Percentiles rank a stretch among this genome's conserved stretches.
Conservation (phyloP, 768 basidiomycete species). For the Lentinula sp. region DNA sequence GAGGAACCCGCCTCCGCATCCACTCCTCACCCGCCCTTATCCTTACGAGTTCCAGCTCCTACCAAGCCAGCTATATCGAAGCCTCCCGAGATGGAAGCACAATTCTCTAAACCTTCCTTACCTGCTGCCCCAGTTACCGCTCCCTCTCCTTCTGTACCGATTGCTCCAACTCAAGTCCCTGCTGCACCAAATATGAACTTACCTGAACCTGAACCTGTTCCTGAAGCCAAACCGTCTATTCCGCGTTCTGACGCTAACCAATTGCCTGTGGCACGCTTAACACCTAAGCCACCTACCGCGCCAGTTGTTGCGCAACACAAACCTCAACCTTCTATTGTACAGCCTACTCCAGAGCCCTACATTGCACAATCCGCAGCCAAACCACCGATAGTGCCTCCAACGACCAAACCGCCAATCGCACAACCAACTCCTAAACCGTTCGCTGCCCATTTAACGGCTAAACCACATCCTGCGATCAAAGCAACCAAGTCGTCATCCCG, state of each 20-base stretch:
- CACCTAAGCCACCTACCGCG: not conserved
- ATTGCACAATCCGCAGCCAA: not conserved
- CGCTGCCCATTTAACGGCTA: not conserved
- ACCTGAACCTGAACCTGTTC: not conserved
- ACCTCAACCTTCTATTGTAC: not conserved
- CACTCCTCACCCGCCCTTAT: not conserved
- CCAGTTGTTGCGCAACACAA: not conserved
- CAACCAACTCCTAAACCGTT: not conserved
- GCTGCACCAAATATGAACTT: conserved; percentile 9
- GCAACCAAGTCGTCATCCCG: not conserved
- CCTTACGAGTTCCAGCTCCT: conserved; percentile 11
- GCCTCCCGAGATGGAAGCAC: conserved; percentile 17
- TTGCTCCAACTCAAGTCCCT: conserved; percentile 16
- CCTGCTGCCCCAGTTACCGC: conserved; percentile 11
- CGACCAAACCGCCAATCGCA: not conserved
- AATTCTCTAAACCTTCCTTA: conserved; percentile 11
- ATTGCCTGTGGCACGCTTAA: not conserved
- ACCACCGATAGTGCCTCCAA: not conserved
- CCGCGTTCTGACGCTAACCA: not conserved
- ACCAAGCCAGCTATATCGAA: conserved; percentile 14
- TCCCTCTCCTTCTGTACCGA: conserved; percentile 20
- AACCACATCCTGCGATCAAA: not conserved
- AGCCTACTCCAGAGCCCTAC: not conserved
- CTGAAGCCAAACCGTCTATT: not conserved
- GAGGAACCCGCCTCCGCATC: conserved; percentile 7